Base-by-base conservation (phyloP, 2,329 filamentous ascomycete species). In the Ampelomyces quisqualis region DNA sequence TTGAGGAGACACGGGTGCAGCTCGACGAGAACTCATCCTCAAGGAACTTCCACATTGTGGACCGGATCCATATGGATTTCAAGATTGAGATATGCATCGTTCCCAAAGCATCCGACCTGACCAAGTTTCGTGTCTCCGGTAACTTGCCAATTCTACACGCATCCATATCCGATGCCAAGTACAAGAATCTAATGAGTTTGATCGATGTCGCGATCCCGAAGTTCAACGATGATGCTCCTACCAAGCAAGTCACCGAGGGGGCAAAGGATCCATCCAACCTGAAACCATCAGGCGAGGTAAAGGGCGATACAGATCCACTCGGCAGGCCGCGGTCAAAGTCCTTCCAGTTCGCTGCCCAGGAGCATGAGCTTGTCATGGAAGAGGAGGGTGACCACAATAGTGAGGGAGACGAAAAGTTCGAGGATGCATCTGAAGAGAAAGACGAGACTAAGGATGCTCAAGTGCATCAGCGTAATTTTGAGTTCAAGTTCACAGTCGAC, bases 61-160 rank as follows among this genome's bases (percentile, higher is more conserved):
- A 99, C 66, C 84, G 88, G 52, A 98, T 98, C 73, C 98, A 95
- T 55, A 87, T 99, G 56, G 88, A 97, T 65, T 97, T 99, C 65
- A 83, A 90, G 8, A 82, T 99, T n/a, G 90, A 96, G 65, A 85
- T 87, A 14, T 98, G 90, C 6, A 99, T 99, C 54, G 75, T 98
- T n/a, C 93, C 93, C 0, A 96, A 96, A 64, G 89, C 89, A 1
- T 86, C 91, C 0, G 94, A 96, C 49, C 74, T 99, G 34, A 94
- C 93, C 10, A 93, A 93, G 59, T 84, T 96, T 54, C 86, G 88
- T 46, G 82, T 99, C 22, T 94, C 90, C 1, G 93, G 93, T 2
- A 89, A 94, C 57, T 76, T 99, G 38, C 93, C 94, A 0, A 84
- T 97, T 37, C 76, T 99, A 1, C 91, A 97, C 65, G 93, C 88